phyloP scores from a whole-genome alignment of 306 rosid species.

The Elaeagnus macrophylla region DNA sequence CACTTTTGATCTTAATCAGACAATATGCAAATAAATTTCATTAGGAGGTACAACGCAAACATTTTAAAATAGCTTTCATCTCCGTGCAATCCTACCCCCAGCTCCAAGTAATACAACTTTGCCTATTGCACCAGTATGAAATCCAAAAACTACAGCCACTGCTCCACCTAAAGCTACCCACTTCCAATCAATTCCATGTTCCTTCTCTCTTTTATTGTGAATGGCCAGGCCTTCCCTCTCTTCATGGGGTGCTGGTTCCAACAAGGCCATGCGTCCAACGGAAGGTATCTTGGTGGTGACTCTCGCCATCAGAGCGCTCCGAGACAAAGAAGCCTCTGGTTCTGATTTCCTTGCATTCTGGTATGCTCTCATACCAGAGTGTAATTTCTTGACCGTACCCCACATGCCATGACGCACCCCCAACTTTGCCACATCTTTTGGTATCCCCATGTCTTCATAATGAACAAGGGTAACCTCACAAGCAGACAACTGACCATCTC shows the following conservation, averaged over 20 bases:
- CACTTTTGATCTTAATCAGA: neutral
- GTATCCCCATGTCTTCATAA: conserved; percentile 98
- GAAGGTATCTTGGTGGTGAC: conserved; percentile 56
- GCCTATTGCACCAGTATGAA: conserved; percentile 75
- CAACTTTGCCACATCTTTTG: conserved; percentile 93
- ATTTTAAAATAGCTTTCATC: conserved; percentile 31
- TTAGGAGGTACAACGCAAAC: neutral
- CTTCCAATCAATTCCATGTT: conserved; percentile 74
- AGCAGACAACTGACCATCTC: conserved; percentile 79
- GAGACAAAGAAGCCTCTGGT: conserved; percentile 50
- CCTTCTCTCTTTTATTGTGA: conserved; percentile 23
- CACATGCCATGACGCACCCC: conserved; percentile 99
- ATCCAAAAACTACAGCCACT: conserved; percentile 84
- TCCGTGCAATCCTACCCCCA: conserved; percentile 73
- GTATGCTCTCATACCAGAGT: conserved; percentile 89
- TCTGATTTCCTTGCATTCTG: conserved; percentile 74
- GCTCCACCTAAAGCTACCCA: conserved; percentile 90
- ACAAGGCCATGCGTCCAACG: conserved; percentile 32
- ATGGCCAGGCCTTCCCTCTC: conserved; percentile 31
- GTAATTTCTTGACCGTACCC: conserved; percentile 92
- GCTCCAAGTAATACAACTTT: conserved; percentile 75
- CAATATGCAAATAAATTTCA: neutral
- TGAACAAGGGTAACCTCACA: conserved; percentile 90
- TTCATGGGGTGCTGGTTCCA: conserved; percentile 26
- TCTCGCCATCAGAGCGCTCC: conserved; percentile 64